Base-by-base conservation (phyloP, 2,329 filamentous ascomycete genomes). In the Zymoseptoria brevis region DNA sequence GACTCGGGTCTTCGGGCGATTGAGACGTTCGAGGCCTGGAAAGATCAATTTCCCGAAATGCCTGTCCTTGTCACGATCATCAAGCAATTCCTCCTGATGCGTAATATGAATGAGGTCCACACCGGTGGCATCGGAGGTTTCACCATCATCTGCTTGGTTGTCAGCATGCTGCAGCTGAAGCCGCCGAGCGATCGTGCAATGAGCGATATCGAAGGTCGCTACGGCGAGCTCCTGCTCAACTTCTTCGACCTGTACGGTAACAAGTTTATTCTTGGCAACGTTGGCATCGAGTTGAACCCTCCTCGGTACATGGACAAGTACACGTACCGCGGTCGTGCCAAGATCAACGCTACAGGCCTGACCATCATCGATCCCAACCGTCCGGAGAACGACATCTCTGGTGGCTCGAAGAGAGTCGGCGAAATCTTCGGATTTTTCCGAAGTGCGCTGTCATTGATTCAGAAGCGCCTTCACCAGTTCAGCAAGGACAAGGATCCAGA, bases 321-420 rank as follows among this genome's bases (percentile, higher is more conserved):
- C 72, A 66, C 3, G 84, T 74, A 75, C 57, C 69, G 59, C 8
- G 59, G 61, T 5, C 41, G 48, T 29, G 72, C 71, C 68, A 64
- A 59, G 22, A 83, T 82, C 67, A 86, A 86, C 68, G 74, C 73
- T 13, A 80, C 87, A 55, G 85, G 90, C 1, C 79, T 99, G 1
- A 89, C 87, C 8, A 96, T 99, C 67, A 87, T 96, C 60, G 94
- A 99, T 69, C 94, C 94, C 0, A 96, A 97, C 73, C 88, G 89
- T 60, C 73, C 83, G 0, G 77, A 81, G 24, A 97, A 97, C 72
- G 94, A 99, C 69, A 94, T 99, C 24, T 87, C 94, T 0, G 91
- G 91, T 8, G 92, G 92, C 8, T 94, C 91, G 0, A 81, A 79
- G 52, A 88, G 89, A 64, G 89, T 88, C 7, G 65, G 74, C 0